phyloP scores from a whole-genome alignment of 177 flowering plant genomes.

The Vitis hybrid region DNA sequence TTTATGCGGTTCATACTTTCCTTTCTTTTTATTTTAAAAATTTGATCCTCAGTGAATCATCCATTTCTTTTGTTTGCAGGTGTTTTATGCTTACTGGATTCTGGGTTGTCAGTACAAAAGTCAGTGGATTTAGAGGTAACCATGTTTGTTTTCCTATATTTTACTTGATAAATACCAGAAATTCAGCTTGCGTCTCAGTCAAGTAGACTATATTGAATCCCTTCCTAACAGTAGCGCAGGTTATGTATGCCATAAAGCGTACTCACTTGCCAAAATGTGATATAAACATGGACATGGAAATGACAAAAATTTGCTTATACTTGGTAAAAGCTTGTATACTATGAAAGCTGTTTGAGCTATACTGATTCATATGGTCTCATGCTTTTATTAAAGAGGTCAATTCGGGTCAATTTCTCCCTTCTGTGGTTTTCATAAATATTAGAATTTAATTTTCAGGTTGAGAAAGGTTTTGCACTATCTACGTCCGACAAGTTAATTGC shows the following conservation, averaged over 20 bases:
- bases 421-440: conserved; percentile 2
- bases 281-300: neutral
- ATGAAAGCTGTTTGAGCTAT: neutral
- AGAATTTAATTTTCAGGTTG: conserved; percentile 46
- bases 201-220: neutral
- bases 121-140: conserved; percentile 67
- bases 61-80: conserved; percentile 34
- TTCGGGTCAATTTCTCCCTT: neutral
- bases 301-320: neutral
- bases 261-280: neutral
- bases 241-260: too few species aligned
- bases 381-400: neutral
- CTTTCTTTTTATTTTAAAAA: too few species aligned
- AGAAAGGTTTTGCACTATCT: conserved; percentile 59
- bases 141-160: neutral
- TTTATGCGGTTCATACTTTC: conserved; percentile 3
- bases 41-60: neutral
- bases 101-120: conserved; percentile 44
- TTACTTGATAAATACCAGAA: neutral
- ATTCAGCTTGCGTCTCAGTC: neutral
- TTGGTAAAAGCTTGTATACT: neutral
- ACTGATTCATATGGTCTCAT: neutral
- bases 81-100: conserved; percentile 49
- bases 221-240: neutral
- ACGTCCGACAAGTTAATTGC: conserved; percentile 55